Evolutionary conservation across 306 rosid genomes (phyloP).

Genomic region (Cucurbita maxima): DNA sequence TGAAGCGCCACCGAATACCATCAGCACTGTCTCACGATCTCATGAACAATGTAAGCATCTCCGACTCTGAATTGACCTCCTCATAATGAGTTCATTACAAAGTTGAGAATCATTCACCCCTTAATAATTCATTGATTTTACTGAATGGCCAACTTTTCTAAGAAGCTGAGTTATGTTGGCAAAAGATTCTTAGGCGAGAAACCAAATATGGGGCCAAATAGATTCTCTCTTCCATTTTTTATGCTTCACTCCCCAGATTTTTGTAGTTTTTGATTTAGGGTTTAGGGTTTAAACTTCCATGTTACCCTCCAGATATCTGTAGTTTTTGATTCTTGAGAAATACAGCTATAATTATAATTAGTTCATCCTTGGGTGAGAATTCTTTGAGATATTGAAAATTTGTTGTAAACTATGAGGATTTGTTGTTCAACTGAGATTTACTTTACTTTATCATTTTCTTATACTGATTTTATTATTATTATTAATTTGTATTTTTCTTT

Average conservation of each 20-base stretch:
- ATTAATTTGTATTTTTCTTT: neutral
- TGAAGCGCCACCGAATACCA: constrained; percentile 74
- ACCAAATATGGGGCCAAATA: neutral
- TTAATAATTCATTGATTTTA: neutral
- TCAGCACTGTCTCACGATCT: constrained; percentile 58
- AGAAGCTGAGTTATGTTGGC: neutral
- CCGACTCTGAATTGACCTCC: constrained; percentile 3
- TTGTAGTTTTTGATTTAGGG: neutral
- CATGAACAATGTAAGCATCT: constrained; percentile 12
- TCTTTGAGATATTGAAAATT: neutral
- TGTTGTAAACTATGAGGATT: neutral
- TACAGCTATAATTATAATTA: neutral
- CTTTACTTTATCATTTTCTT: neutral
- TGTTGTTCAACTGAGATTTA: neutral
- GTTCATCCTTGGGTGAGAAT: neutral
- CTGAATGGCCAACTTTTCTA: neutral
- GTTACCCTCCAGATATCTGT: neutral
- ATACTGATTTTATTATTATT: neutral
- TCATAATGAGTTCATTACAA: constrained; percentile 4
- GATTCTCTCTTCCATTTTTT: neutral
- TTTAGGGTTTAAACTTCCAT: no score
- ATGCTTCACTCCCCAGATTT: neutral
- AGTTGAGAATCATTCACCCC: neutral
- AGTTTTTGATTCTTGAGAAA: neutral
- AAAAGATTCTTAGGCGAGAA: neutral